Evolutionary conservation across 163 green algal species (phyloP).

Genomic region (Chlamydomonas reinhardtii): DNA sequence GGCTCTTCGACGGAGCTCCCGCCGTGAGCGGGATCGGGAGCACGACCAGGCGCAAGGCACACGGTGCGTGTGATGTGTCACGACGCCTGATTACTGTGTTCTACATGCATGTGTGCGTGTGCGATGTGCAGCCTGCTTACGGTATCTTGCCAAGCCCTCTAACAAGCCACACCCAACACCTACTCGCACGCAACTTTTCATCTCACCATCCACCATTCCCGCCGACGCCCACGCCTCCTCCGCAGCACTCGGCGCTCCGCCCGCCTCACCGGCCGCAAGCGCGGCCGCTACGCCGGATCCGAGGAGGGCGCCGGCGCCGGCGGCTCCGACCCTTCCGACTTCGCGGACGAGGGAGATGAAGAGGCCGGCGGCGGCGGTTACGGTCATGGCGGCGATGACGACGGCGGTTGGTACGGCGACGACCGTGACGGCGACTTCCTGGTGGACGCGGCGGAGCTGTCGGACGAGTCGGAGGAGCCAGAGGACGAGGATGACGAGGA

Average conservation of each 20-base stretch:
- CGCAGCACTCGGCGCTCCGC: conserved; percentile 28
- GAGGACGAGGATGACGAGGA: conserved; percentile 10
- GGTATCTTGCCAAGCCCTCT: no score
- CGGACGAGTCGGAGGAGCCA: background rate
- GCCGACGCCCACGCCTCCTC: no score
- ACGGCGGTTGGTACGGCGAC: background rate
- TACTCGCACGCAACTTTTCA: no score
- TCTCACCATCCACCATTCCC: no score
- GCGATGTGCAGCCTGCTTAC: no score
- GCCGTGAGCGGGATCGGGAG: background rate
- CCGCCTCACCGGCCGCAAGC: conserved; percentile 28
- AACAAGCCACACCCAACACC: no score
- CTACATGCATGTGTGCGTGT: no score
- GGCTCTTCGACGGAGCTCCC: conserved; percentile 6
- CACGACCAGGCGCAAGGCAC: background rate
- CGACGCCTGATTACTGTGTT: no score
- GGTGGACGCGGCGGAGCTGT: background rate
- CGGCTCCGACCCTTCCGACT: background rate
- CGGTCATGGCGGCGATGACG: conserved; percentile 7
- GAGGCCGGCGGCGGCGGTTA: background rate
- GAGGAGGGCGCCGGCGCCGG: background rate
- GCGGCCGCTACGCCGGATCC: conserved; percentile 8
- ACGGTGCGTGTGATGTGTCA: no score
- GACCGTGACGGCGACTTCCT: conserved; percentile 1
- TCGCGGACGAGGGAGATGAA: background rate